Evolutionary conservation across 805 yeast genomes (phyloP).

Genomic region (Sungouiella thailandica): DNA sequence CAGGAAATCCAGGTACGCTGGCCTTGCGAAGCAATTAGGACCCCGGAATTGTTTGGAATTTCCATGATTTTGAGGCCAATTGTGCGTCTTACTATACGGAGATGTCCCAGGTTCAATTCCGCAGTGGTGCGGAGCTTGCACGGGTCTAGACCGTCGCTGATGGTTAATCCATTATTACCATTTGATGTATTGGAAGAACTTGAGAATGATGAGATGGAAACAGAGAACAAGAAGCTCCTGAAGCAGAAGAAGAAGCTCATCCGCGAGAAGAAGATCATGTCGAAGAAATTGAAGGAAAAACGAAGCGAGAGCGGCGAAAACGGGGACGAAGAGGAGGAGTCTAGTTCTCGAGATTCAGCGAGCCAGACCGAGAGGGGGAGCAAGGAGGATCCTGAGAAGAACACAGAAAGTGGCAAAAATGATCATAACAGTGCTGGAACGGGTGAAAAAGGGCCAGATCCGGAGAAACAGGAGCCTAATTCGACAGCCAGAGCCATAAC

Average conservation of each 20-base stretch:
- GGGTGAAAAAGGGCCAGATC: background rate
- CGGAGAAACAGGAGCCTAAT: background rate
- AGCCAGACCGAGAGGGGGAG: background rate
- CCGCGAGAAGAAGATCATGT: conserved; percentile 16
- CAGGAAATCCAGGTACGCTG: background rate
- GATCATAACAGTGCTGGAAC: conserved; percentile 1
- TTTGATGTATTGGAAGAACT: conserved; percentile 37
- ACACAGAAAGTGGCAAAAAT: too few species aligned
- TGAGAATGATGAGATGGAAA: conserved; percentile 26
- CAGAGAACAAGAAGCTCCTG: conserved; percentile 23
- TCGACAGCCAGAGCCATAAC: background rate
- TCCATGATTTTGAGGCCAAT: background rate
- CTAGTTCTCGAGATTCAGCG: too few species aligned
- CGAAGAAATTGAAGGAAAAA: conserved; percentile 8
- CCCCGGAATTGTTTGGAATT: too few species aligned
- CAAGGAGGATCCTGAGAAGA: background rate
- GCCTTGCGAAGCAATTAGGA: too few species aligned
- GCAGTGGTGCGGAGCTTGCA: background rate
- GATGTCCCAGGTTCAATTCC: background rate
- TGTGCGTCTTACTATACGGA: background rate
- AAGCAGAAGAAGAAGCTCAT: conserved; percentile 23
- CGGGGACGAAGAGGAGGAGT: background rate
- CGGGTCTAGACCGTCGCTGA: background rate
- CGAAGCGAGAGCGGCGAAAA: background rate
- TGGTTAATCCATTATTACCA: conserved; percentile 37